A percentile compares a stretch with the other conserved stretches of the same genome.
phyloP scores from a whole-genome alignment of 345 rosid genomes.

The Adansonia digitata region DNA sequence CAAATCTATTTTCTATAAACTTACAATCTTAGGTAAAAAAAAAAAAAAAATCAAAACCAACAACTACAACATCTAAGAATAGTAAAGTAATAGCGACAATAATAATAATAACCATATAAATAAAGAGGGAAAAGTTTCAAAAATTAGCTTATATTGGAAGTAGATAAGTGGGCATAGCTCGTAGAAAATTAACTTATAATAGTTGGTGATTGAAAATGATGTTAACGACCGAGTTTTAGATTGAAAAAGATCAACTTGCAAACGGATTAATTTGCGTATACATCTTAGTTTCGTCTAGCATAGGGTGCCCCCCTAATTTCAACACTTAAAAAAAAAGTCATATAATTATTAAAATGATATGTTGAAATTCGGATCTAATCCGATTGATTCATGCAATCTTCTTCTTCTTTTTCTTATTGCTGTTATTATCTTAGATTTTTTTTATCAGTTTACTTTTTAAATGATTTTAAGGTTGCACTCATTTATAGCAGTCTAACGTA shows the following conservation, averaged over 20 bases:
- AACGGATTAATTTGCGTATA: not conserved
- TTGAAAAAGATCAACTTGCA: slow-evolving; percentile 4
- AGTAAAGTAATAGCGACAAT: not conserved
- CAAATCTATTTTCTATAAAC: not conserved
- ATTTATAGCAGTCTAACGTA: too few species aligned
- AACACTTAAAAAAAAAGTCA: not conserved
- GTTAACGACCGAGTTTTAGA: too few species aligned
- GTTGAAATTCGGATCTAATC: not conserved
- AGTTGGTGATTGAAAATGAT: not conserved
- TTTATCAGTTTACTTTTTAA: too few species aligned
- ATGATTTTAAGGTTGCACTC: too few species aligned
- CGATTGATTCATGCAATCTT: not conserved
- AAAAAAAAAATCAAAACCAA: not conserved
- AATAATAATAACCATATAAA: too few species aligned
- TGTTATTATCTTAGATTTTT: too few species aligned
- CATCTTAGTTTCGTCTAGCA: not conserved
- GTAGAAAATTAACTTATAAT: not conserved
- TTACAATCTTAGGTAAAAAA: not conserved
- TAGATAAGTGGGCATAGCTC: not conserved
- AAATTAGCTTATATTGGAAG: not conserved
- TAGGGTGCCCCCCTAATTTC: not conserved
- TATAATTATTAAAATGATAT: not conserved
- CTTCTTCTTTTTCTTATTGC: too few species aligned
- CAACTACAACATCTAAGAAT: not conserved
- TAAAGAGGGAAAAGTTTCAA: too few species aligned